Percentiles rank a stretch among this genome's conserved stretches.
Evolutionary conservation across 116 monocot species (phyloP).

Genomic region (Phalaenopsis hybrid): DNA sequence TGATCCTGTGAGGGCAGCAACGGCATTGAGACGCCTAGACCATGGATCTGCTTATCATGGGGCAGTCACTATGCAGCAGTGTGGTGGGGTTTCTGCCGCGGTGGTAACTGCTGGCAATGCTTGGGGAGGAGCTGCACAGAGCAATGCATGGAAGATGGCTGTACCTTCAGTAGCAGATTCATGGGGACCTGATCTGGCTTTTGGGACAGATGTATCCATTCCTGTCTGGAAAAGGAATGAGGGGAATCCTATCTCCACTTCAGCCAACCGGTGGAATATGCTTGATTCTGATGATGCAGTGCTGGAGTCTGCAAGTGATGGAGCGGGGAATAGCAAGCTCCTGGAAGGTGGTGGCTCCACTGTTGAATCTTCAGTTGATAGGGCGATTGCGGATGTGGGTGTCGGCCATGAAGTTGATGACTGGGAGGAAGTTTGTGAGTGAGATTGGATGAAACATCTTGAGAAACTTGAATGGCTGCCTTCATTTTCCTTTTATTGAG

Average conservation of each 20-base stretch:
- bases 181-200: conserved; percentile 38
- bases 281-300: conserved; percentile 28
- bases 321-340: not conserved
- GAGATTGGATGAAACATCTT: conserved; percentile 11
- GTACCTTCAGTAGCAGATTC: conserved; percentile 29
- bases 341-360: not conserved
- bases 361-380: not conserved
- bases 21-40: conserved; percentile 73
- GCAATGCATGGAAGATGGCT: conserved; percentile 66
- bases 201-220: conserved; percentile 10
- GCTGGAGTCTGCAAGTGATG: conserved; percentile 13
- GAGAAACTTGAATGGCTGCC: not conserved
- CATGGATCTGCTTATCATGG: conserved; percentile 83
- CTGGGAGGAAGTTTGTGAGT: conserved; percentile 66
- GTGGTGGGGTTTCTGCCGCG: conserved; percentile 15
- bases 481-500: conserved; percentile 2
- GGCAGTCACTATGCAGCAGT: conserved; percentile 36
- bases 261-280: conserved; percentile 56
- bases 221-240: conserved; percentile 42
- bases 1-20: conserved; percentile 88
- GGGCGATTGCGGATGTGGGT: conserved; percentile 5
- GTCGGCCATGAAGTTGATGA: conserved; percentile 43
- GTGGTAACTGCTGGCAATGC: conserved; percentile 18
- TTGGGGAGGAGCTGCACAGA: conserved; percentile 28
- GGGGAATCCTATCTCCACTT: conserved; percentile 25